Percentiles rank a stretch among this genome's conserved stretches.
These are phyloP conservation scores for Lecanicillium sp. DNA, from an alignment of 2,329 filamentous ascomycete genomes.

Conservation along the genomic window DNA sequence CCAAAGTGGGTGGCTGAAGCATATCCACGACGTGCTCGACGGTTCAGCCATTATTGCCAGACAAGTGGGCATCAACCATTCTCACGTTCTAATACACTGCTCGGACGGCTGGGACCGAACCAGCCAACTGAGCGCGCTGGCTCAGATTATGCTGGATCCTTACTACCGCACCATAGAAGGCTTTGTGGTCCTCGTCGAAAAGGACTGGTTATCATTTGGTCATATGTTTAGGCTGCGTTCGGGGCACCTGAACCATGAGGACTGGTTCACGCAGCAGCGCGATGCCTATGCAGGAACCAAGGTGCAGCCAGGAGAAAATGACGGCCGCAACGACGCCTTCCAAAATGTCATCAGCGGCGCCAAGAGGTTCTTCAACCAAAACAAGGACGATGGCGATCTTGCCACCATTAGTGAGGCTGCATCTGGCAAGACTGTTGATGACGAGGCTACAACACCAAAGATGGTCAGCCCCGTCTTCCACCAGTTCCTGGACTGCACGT, in stretches of 20 bases:
- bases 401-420: constrained; percentile 38
- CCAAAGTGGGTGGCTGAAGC: constrained; percentile 85
- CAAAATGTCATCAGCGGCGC: constrained; percentile 83
- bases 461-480: constrained; percentile 96
- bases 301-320: constrained; percentile 54
- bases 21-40: constrained; percentile 77
- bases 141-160: constrained; percentile 89
- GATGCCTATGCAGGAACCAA: constrained; percentile 62
- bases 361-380: constrained; percentile 80
- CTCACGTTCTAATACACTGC: constrained; percentile 93
- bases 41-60: constrained; percentile 78
- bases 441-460: constrained; percentile 69
- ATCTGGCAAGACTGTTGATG: constrained; percentile 34
- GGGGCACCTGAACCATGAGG: constrained; percentile 80
- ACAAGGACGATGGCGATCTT: constrained; percentile 54
- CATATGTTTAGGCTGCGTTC: constrained; percentile 96
- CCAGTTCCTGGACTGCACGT: constrained; percentile 91
- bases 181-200: constrained; percentile 90
- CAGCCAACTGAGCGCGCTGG: constrained; percentile 83
- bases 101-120: constrained; percentile 98
- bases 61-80: constrained; percentile 85
- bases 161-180: constrained; percentile 92
- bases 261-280: constrained; percentile 86
- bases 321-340: constrained; percentile 63
- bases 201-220: constrained; percentile 96